Percentiles rank a stretch among this genome's conserved stretches.
phyloP scores from a whole-genome alignment of 1,284 basidiomycete genomes.

The Singerocomus rubriflavus region DNA sequence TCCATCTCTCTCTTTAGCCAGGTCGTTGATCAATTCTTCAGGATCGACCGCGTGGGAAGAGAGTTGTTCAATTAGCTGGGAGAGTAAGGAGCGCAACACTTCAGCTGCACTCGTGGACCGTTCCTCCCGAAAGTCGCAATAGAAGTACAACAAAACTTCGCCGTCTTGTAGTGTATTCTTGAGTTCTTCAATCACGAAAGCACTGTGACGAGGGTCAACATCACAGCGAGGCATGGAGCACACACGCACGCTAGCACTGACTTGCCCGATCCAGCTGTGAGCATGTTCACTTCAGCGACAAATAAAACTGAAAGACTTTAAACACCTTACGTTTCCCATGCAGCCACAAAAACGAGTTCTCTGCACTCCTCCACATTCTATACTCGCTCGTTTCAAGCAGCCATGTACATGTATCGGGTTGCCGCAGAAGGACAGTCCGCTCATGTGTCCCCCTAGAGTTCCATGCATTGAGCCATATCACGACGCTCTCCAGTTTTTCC shows the following conservation, averaged over 20 bases:
- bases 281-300: not conserved
- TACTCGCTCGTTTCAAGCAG: not conserved
- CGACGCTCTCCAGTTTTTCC: too few species aligned
- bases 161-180: not conserved
- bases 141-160: slow-evolving; percentile 4
- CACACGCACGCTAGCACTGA: not conserved
- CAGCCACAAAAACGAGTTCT: slow-evolving; percentile 7
- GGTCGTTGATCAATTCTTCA: not conserved
- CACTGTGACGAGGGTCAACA: not conserved
- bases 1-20: not conserved
- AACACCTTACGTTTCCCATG: slow-evolving; percentile 4
- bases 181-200: not conserved
- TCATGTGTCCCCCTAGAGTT: too few species aligned
- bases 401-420: slow-evolving; percentile 7
- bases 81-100: slow-evolving; percentile 10
- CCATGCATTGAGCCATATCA: too few species aligned
- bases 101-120: slow-evolving; percentile 7
- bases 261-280: not conserved
- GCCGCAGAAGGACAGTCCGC: not conserved
- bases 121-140: slow-evolving; percentile 14
- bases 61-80: slow-evolving; percentile 1
- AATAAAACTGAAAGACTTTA: too few species aligned
- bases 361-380: not conserved
- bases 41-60: not conserved
- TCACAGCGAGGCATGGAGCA: too few species aligned